Percentiles rank a stretch among this genome's conserved stretches.
Conservation (phyloP, 768 basidiomycete species). For the Collybiopsis confluens region DNA sequence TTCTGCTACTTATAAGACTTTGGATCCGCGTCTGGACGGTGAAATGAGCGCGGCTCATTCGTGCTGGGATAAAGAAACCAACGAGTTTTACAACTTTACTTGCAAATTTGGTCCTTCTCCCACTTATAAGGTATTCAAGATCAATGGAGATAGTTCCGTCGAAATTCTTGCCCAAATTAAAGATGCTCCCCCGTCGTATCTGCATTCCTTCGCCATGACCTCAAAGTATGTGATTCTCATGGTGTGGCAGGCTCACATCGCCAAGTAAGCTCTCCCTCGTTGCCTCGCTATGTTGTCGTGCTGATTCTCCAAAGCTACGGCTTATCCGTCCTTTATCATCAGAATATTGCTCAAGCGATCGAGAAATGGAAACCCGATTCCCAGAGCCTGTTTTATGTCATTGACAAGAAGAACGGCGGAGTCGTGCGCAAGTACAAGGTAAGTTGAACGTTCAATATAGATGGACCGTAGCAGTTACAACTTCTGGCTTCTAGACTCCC, state of each 20-base stretch:
- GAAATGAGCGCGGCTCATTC: slow-evolving; percentile 30
- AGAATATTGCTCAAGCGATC: slow-evolving; percentile 28
- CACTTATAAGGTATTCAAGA: slow-evolving; percentile 30
- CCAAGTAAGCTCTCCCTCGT: background rate
- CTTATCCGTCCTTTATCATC: slow-evolving; percentile 22
- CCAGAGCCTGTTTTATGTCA: slow-evolving; percentile 30
- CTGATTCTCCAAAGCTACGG: slow-evolving; percentile 8
- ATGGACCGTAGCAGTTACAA: no score
- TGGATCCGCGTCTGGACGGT: slow-evolving; percentile 30
- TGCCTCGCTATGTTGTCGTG: background rate
- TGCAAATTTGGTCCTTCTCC: slow-evolving; percentile 21
- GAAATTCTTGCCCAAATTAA: slow-evolving; percentile 30
- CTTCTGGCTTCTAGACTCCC: slow-evolving; percentile 12
- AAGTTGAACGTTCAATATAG: background rate
- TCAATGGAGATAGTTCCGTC: slow-evolving; percentile 21
- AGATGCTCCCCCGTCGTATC: slow-evolving; percentile 33
- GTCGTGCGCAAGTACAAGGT: slow-evolving; percentile 31
- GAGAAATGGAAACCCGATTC: slow-evolving; percentile 24
- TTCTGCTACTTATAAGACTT: slow-evolving; percentile 19
- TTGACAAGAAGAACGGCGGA: slow-evolving; percentile 31
- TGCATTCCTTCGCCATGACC: slow-evolving; percentile 34
- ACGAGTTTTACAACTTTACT: slow-evolving; percentile 33
- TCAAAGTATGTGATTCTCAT: slow-evolving; percentile 31
- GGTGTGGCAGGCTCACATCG: slow-evolving; percentile 25
- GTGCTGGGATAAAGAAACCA: slow-evolving; percentile 29